Conservation (phyloP, 2,329 filamentous ascomycete genomes). For the Akanthomyces dipterigenus region DNA sequence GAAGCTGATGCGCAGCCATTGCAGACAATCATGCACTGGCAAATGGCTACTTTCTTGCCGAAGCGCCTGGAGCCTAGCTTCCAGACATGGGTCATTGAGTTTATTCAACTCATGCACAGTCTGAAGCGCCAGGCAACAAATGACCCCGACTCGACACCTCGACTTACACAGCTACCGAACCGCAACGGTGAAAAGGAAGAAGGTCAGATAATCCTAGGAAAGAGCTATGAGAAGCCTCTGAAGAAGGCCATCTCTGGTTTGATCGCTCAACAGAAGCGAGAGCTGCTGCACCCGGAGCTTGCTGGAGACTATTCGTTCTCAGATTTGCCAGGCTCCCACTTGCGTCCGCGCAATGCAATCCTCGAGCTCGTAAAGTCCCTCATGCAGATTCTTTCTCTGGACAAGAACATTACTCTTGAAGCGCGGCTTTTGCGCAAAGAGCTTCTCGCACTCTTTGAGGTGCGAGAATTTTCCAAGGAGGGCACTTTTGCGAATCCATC, state of each 20-base stretch:
- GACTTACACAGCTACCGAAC: slow-evolving; percentile 51
- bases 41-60: slow-evolving; percentile 85
- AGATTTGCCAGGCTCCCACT: slow-evolving; percentile 63
- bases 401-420: slow-evolving; percentile 85
- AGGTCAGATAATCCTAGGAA: slow-evolving; percentile 63
- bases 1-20: slow-evolving; percentile 67
- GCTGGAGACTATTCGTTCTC: slow-evolving; percentile 85
- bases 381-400: slow-evolving; percentile 85
- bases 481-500: slow-evolving; percentile 85
- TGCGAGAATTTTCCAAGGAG: slow-evolving; percentile 85
- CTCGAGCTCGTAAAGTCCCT: slow-evolving; percentile 88
- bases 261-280: slow-evolving; percentile 79
- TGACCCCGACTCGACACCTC: slow-evolving; percentile 44
- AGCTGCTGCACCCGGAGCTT: slow-evolving; percentile 83
- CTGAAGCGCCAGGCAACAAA: slow-evolving; percentile 63
- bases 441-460: slow-evolving; percentile 80
- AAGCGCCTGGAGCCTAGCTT: slow-evolving; percentile 74
- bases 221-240: slow-evolving; percentile 77
- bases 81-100: slow-evolving; percentile 88
- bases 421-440: slow-evolving; percentile 84
- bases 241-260: slow-evolving; percentile 81
- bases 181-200: slow-evolving; percentile 54
- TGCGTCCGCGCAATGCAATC: slow-evolving; percentile 54
- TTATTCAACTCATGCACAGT: slow-evolving; percentile 87
- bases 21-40: slow-evolving; percentile 97